Evolutionary conservation across 2,329 filamentous ascomycete genomes (phyloP), one percentile per base, ranked within the genome.

Genomic region (Botrytis byssoidea): DNA sequence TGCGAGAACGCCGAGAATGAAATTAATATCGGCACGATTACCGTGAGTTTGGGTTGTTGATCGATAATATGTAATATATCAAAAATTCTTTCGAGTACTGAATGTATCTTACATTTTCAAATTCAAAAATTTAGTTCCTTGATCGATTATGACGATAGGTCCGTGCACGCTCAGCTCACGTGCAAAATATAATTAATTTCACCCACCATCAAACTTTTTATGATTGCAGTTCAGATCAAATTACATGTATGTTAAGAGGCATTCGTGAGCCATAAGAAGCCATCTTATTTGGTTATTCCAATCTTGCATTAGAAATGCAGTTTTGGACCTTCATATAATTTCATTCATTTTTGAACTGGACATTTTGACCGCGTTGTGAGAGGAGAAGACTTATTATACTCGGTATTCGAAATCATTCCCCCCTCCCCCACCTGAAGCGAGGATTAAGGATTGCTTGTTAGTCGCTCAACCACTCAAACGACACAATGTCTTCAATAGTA

Each of bases 41-140:
- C 35, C 48, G 55, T 32, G 37, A 9, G 32, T 16, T 57, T 69
- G 46, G 29, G 66, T 37, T 60, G 37, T 42, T 35, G 55, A 29
- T 63, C 12, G 46, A 57, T 64, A 42, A 59, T 67, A 57, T 66
- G 61, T 44, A 72, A 18, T 42, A 44, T 55, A 40, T n/a, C 46
- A 67, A 72, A 18, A 72, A 67, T 42, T 44, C 61, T 35, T 10
- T 57, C 60, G 29, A 48, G 61, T 35, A 42, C 59, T 70, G 71
- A 63, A 29, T 20, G 16, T 66, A 63, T 63, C 60, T 63, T n/a
- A 22, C 40, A 61, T 63, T 48, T 40, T 57, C 51, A 59, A 46
- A 29, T 69, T 65, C 67, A 71, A 73, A 73, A 73, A 70, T 57
- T 72, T 72, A 72, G 61, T 59, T 67, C 37, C 70, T 37, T 35